Conservation (phyloP, 139 green algal species). For the Chlamydomonas sphaeroides region DNA sequence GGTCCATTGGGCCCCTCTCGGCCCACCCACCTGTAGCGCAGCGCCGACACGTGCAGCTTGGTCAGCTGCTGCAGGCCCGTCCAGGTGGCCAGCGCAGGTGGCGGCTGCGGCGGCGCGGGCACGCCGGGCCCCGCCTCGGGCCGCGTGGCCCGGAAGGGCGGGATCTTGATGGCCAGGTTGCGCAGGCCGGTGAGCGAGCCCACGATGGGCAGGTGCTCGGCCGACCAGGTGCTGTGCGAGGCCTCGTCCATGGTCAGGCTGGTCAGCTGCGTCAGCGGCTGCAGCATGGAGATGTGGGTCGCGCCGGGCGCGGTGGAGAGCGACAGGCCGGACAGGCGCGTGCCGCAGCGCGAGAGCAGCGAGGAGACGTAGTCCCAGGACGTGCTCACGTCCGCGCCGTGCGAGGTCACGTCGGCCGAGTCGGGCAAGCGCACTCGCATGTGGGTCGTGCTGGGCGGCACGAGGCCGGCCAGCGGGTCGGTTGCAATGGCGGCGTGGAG, state of each 20-base stretch:
- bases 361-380: conserved; percentile 21
- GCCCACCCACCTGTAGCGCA: no score
- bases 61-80: conserved; percentile 30
- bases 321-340: neutral
- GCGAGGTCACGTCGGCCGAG: neutral
- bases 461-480: neutral
- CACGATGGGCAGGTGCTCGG: conserved; percentile 35
- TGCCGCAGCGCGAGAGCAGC: neutral
- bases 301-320: conserved; percentile 32
- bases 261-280: conserved; percentile 29
- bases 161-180: conserved; percentile 36
- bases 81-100: neutral
- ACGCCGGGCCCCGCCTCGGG: neutral
- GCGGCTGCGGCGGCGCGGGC: neutral
- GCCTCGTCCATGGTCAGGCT: conserved; percentile 40
- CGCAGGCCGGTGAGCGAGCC: conserved; percentile 32
- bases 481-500: neutral
- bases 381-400: conserved; percentile 4
- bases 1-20: no score
- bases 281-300: conserved; percentile 24
- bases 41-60: conserved; percentile 36
- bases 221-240: conserved; percentile 16
- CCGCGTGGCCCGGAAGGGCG: conserved; percentile 15
- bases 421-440: conserved; percentile 33
- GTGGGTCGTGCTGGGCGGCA: conserved; percentile 6